Evolutionary conservation across 495 filamentous ascomycete genomes (phyloP).

Genomic region (Penicillium waksmanii): DNA sequence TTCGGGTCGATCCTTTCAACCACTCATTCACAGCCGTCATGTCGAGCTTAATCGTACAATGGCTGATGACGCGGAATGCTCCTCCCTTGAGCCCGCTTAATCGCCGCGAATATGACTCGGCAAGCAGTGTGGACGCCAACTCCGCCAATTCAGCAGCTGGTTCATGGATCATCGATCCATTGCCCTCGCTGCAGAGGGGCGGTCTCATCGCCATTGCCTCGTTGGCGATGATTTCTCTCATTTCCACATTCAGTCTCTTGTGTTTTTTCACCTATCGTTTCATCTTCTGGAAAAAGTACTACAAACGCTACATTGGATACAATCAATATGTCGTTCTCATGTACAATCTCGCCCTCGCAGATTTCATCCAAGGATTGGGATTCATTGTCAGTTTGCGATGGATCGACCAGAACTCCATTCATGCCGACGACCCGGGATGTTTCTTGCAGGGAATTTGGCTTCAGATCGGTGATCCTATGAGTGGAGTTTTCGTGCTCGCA

Average conservation of each 20-base stretch:
- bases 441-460: constrained; percentile 69
- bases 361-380: constrained; percentile 64
- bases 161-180: constrained; percentile 35
- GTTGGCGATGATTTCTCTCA: constrained; percentile 58
- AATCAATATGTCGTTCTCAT: constrained; percentile 75
- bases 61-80: constrained; percentile 10
- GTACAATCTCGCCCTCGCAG: constrained; percentile 70
- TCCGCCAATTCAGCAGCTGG: constrained; percentile 22
- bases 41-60: constrained; percentile 17
- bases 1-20: constrained; percentile 4
- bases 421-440: constrained; percentile 55
- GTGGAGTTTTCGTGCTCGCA: constrained; percentile 64
- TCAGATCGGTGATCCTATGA: constrained; percentile 64
- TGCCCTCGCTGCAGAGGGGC: constrained; percentile 45
- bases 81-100: constrained; percentile 1
- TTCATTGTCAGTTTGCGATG: constrained; percentile 65
- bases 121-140: constrained; percentile 15
- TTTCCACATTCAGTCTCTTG: constrained; percentile 50
- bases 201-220: constrained; percentile 53
- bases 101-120: constrained; percentile 11
- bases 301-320: constrained; percentile 39
- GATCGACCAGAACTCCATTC: constrained; percentile 52
- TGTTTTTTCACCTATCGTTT: constrained; percentile 55
- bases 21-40: constrained; percentile 8
- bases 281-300: constrained; percentile 51